Percentiles rank a stretch among this genome's conserved stretches.
These are phyloP conservation scores for Phytophthora pini DNA, from an alignment of 352 stramenopile species.

Conservation along the genomic window DNA sequence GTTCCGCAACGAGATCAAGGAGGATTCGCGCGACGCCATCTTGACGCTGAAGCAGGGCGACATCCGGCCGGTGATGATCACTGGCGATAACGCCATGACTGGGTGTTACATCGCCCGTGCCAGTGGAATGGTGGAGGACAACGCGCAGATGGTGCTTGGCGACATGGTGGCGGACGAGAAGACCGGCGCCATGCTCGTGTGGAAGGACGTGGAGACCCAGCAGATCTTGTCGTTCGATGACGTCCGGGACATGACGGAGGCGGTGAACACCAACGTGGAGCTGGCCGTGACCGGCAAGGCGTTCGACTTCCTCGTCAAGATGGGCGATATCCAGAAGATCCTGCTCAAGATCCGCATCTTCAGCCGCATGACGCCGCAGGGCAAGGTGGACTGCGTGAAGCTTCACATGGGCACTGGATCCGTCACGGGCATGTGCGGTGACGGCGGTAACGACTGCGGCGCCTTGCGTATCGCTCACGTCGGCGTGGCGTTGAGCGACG, in stretches of 20 bases:
- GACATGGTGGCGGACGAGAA: slow-evolving; percentile 59
- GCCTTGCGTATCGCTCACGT: slow-evolving; percentile 92
- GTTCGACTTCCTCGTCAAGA: slow-evolving; percentile 75
- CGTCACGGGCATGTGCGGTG: slow-evolving; percentile 85
- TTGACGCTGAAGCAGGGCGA: slow-evolving; percentile 79
- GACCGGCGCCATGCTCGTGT: slow-evolving; percentile 49
- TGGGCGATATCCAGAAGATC: slow-evolving; percentile 62
- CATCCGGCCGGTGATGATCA: slow-evolving; percentile 88
- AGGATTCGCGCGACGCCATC: slow-evolving; percentile 83
- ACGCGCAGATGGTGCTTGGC: slow-evolving; percentile 61
- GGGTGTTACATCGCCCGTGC: slow-evolving; percentile 78
- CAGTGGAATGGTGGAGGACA: slow-evolving; percentile 64
- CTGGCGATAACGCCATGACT: slow-evolving; percentile 86
- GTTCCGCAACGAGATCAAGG: slow-evolving; percentile 92
- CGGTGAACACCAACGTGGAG: slow-evolving; percentile 47
- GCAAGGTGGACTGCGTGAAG: slow-evolving; percentile 80
- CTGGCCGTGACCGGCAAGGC: slow-evolving; percentile 76
- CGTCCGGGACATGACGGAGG: slow-evolving; percentile 49
- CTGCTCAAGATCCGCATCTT: slow-evolving; percentile 81
- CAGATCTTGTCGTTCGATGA: slow-evolving; percentile 56
- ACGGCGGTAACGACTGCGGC: slow-evolving; percentile 93
- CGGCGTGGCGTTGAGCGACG: slow-evolving; percentile 89
- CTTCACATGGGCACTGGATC: slow-evolving; percentile 67
- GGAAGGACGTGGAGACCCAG: slow-evolving; percentile 72
- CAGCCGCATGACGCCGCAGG: slow-evolving; percentile 77